Percentiles rank a stretch among this genome's conserved stretches.
Conservation (phyloP, 106 monocot species). For the Posidonia australis region DNA sequence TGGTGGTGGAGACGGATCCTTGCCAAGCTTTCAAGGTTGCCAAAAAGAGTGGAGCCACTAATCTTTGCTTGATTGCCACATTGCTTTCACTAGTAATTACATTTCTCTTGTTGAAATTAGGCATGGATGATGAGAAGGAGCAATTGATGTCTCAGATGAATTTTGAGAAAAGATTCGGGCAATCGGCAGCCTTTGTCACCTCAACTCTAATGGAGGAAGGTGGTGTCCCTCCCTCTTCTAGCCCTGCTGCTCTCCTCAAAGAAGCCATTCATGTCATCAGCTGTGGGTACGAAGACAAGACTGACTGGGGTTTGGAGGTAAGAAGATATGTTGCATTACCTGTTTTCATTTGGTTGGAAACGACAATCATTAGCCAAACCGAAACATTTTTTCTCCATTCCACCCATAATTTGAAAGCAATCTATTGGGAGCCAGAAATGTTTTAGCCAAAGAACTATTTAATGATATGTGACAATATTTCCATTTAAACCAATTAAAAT, state of each 20-base stretch:
- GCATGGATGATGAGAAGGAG: conserved; percentile 65
- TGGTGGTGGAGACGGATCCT: conserved; percentile 13
- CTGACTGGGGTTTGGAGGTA: conserved; percentile 94
- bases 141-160: conserved; percentile 75
- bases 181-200: conserved; percentile 83
- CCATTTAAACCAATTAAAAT: background rate
- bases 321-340: background rate
- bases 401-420: background rate
- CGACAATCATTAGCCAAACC: background rate
- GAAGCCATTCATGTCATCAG: conserved; percentile 99
- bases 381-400: background rate
- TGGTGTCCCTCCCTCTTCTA: conserved; percentile 83
- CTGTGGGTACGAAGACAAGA: conserved; percentile 95
- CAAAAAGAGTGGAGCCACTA: background rate
- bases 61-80: background rate
- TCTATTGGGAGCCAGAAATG: background rate
- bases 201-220: conserved; percentile 96
- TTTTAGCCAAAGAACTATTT: too few relatives aligned
- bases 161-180: conserved; percentile 90
- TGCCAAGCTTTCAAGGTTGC: conserved; percentile 7
- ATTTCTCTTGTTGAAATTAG: conserved; percentile 10
- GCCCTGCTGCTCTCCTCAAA: conserved; percentile 79
- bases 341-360: background rate
- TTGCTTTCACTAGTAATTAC: background rate
- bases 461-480: background rate